phyloP scores from a whole-genome alignment of 1,284 basidiomycete genomes.

The Papiliotrema fonsecae region DNA sequence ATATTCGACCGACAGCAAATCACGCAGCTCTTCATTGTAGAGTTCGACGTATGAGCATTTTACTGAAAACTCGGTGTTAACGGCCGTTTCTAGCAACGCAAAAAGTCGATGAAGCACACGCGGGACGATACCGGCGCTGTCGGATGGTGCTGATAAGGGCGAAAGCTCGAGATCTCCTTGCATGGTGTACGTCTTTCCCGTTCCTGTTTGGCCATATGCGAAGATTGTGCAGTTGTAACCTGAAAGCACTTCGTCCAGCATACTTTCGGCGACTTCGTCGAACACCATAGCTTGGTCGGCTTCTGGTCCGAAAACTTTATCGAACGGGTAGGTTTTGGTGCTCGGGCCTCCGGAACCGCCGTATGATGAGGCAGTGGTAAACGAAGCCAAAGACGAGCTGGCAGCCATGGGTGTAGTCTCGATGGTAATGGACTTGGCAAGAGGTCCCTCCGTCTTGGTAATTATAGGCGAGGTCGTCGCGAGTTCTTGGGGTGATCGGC shows the following conservation, averaged over 20 bases:
- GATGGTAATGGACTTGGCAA: slow-evolving; percentile 69
- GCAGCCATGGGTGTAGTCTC: slow-evolving; percentile 55
- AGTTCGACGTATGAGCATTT: slow-evolving; percentile 93
- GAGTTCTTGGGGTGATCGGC: slow-evolving; percentile 61
- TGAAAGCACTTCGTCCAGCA: slow-evolving; percentile 85
- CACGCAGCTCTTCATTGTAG: slow-evolving; percentile 99
- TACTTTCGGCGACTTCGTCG: slow-evolving; percentile 84
- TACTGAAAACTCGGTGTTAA: slow-evolving; percentile 76
- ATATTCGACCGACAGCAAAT: slow-evolving; percentile 74
- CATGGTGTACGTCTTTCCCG: slow-evolving; percentile 99
- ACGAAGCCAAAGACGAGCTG: slow-evolving; percentile 17
- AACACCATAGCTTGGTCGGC: slow-evolving; percentile 95
- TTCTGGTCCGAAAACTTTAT: slow-evolving; percentile 92
- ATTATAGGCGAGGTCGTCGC: slow-evolving; percentile 76
- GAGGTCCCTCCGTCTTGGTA: slow-evolving; percentile 66
- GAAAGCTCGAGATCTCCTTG: slow-evolving; percentile 81
- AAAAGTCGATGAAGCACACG: slow-evolving; percentile 90
- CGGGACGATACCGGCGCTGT: slow-evolving; percentile 95
- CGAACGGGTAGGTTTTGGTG: slow-evolving; percentile 84
- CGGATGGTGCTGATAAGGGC: slow-evolving; percentile 72
- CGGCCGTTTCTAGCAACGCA: slow-evolving; percentile 71
- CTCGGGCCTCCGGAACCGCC: slow-evolving; percentile 29
- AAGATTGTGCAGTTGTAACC: slow-evolving; percentile 99
- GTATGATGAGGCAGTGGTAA: slow-evolving; percentile 55
- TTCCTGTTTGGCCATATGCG: slow-evolving; percentile 98